Conservation (phyloP, 371 early-diverging fungal species). For the Fennellomyces sp. region DNA sequence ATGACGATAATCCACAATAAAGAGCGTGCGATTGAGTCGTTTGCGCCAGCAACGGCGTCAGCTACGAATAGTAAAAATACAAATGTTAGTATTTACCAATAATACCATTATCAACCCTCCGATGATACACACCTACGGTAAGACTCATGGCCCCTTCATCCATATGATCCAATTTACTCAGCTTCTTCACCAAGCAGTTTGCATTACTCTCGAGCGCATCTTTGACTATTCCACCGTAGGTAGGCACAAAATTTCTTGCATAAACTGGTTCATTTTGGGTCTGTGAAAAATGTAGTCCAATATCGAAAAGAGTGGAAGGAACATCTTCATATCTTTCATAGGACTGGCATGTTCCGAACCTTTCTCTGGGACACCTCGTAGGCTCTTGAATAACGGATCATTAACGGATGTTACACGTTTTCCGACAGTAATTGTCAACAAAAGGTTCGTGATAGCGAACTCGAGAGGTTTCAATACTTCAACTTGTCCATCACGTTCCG, state of each 20-base stretch:
- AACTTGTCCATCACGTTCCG: too few relatives aligned
- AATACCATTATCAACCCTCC: too few relatives aligned
- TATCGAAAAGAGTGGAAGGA: slow-evolving; percentile 14
- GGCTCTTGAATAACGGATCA: slow-evolving; percentile 13
- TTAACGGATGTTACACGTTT: slow-evolving; percentile 5
- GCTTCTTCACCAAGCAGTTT: background rate
- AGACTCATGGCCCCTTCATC: slow-evolving; percentile 18
- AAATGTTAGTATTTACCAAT: background rate
- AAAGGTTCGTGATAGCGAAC: slow-evolving; percentile 1
- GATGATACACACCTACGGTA: slow-evolving; percentile 21
- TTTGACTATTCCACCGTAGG: background rate
- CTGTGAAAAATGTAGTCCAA: background rate
- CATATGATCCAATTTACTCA: slow-evolving; percentile 17
- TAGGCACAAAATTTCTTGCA: background rate
- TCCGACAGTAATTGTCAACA: slow-evolving; percentile 1
- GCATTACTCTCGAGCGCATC: slow-evolving; percentile 1
- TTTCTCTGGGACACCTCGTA: background rate
- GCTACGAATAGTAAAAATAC: slow-evolving; percentile 4
- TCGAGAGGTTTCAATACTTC: background rate
- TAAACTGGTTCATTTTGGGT: background rate
- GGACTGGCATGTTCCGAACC: background rate
- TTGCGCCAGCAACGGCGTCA: slow-evolving; percentile 20
- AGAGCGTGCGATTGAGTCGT: slow-evolving; percentile 13
- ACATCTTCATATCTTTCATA: slow-evolving; percentile 12
- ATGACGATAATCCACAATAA: slow-evolving; percentile 14